A percentile compares a stretch with the other conserved stretches of the same genome.
These are phyloP conservation scores for Wickerhamiella kurtzmanii DNA, from an alignment of 805 yeast genomes.

Conservation along the genomic window DNA sequence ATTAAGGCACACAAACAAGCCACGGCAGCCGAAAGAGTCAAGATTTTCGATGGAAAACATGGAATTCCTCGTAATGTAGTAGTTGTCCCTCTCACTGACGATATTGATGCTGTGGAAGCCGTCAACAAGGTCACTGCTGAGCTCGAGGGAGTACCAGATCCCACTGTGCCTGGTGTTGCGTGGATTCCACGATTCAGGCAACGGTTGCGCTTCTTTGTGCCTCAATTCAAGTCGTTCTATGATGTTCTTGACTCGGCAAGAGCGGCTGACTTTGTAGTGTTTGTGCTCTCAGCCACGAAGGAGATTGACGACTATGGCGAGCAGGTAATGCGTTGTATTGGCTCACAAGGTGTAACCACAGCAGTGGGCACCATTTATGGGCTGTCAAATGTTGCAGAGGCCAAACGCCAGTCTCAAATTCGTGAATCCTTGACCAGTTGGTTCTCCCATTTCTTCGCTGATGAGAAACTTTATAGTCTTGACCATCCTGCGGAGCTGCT, in stretches of 20 bases:
- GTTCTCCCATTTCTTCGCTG: slow-evolving; percentile 67
- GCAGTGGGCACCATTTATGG: slow-evolving; percentile 70
- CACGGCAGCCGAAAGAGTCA: slow-evolving; percentile 44
- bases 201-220: slow-evolving; percentile 51
- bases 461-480: slow-evolving; percentile 59
- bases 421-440: slow-evolving; percentile 50
- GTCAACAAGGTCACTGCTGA: slow-evolving; percentile 15
- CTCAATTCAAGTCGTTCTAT: slow-evolving; percentile 49
- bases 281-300: slow-evolving; percentile 74
- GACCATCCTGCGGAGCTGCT: slow-evolving; percentile 57
- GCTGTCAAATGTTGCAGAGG: slow-evolving; percentile 37
- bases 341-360: slow-evolving; percentile 83
- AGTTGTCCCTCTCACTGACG: slow-evolving; percentile 63
- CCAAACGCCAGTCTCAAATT: slow-evolving; percentile 61
- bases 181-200: slow-evolving; percentile 58
- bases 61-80: slow-evolving; percentile 81
- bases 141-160: slow-evolving; percentile 14
- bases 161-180: slow-evolving; percentile 27
- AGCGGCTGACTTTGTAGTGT: slow-evolving; percentile 76
- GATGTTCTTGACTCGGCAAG: slow-evolving; percentile 82
- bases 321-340: slow-evolving; percentile 74
- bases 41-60: slow-evolving; percentile 61
- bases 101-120: slow-evolving; percentile 33
- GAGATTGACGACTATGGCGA: slow-evolving; percentile 85
- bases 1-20: slow-evolving; percentile 54